A percentile compares a stretch with the other conserved stretches of the same genome.
Evolutionary conservation across 139 green algal genomes (phyloP).

Genomic region (Ettlia oleoabundans): DNA sequence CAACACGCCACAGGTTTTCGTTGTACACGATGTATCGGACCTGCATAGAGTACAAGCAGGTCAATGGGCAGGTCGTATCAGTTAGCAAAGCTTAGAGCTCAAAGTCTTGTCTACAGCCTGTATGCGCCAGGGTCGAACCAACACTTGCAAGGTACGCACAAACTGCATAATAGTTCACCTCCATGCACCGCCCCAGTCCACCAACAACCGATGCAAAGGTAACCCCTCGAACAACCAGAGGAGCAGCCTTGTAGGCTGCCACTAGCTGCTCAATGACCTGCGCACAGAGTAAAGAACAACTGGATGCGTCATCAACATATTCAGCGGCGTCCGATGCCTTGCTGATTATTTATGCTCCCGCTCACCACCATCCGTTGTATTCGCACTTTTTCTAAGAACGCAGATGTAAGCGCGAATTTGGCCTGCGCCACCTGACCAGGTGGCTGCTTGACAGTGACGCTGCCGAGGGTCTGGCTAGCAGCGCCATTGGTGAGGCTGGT

Average conservation of each 20-base stretch:
- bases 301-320: not conserved
- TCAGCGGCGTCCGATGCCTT: too few species aligned
- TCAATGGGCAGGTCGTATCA: not conserved
- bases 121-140: not conserved
- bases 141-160: not conserved
- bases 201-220: constrained; percentile 66
- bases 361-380: not conserved
- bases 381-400: constrained; percentile 47
- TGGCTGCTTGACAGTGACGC: constrained; percentile 21
- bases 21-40: constrained; percentile 44
- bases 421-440: constrained; percentile 6
- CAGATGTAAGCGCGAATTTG: constrained; percentile 46
- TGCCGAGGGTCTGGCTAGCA: not conserved
- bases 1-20: constrained; percentile 71
- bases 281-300: not conserved
- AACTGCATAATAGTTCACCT: constrained; percentile 27
- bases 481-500: not conserved
- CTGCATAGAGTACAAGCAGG: constrained; percentile 19
- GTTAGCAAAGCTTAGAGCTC: not conserved
- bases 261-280: constrained; percentile 59
- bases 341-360: too few species aligned
- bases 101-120: not conserved
- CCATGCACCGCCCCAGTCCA: constrained; percentile 75
- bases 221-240: constrained; percentile 64
- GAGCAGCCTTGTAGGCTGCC: constrained; percentile 54